A percentile compares a stretch with the other conserved stretches of the same genome.
phyloP scores from a whole-genome alignment of 805 yeast species.

The Nakazawaea wickerhamii region DNA sequence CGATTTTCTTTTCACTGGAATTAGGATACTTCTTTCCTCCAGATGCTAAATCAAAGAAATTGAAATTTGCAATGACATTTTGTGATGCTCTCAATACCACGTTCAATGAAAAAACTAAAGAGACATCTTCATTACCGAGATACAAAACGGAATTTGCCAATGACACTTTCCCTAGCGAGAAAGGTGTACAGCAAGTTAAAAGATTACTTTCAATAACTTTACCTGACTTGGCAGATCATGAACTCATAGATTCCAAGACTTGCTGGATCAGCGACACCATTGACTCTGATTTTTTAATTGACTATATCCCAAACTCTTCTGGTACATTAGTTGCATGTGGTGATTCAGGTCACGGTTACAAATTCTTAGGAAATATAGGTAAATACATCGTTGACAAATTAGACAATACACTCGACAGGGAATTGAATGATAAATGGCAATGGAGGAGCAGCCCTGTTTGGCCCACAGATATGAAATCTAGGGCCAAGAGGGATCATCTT shows the following conservation, averaged over 20 bases:
- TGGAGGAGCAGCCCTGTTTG: conserved; percentile 22
- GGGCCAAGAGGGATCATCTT: conserved; percentile 14
- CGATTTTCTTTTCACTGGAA: conserved; percentile 37
- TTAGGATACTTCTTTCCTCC: conserved; percentile 45
- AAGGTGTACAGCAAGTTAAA: conserved; percentile 23
- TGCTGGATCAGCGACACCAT: conserved; percentile 27
- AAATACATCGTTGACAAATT: conserved; percentile 27
- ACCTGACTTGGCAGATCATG: conserved; percentile 31
- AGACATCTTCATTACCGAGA: conserved; percentile 26
- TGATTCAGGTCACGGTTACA: conserved; percentile 38
- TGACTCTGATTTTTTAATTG: conserved; percentile 31
- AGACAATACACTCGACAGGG: conserved; percentile 20
- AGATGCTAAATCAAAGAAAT: conserved; percentile 28
- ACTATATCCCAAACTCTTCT: conserved; percentile 23
- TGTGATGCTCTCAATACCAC: conserved; percentile 19
- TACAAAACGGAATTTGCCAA: conserved; percentile 23
- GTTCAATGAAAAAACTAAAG: conserved; percentile 23
- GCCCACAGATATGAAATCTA: conserved; percentile 12
- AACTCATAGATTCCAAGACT: conserved; percentile 14
- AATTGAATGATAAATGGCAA: conserved; percentile 22
- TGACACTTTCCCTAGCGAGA: conserved; percentile 27
- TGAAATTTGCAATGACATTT: conserved; percentile 33
- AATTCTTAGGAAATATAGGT: conserved; percentile 38
- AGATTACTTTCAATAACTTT: conserved; percentile 22
- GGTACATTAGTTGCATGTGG: conserved; percentile 33